Base-by-base conservation (phyloP, 2,329 filamentous ascomycete genomes). In the Claviceps fusiformis region DNA sequence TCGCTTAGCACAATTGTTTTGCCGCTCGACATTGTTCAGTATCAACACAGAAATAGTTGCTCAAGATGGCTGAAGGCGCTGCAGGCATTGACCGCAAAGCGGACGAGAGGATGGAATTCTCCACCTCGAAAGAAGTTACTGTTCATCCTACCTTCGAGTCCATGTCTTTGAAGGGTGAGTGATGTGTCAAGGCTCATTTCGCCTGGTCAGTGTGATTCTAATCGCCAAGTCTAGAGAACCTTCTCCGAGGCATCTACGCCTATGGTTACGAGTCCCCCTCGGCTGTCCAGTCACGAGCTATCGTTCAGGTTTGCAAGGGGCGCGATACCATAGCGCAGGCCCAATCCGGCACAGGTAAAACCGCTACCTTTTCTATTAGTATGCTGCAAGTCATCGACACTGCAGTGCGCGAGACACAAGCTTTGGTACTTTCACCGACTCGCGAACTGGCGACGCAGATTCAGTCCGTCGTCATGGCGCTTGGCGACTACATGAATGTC, bases 401-500 rank as follows among this genome's bases (percentile, higher is more conserved):
- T 8, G 89, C 87, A 45, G 86, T 95, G 54, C 86, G 90, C 64
- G 89, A 95, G 73, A 93, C 89, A 43, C 91, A 96, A 76, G 93
- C 93, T 5, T 83, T 98, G 48, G 91, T 98, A 10, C 82, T 98
- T 9, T 96, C 93, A 4, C 93, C 93, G 2, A 97, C 92, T 24
- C 89, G 93, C 68, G 93, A 98, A 79, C 78, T 98, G 61, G 93
- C 93, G 49, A 96, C 92, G 33, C 93, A 98, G 74, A 98, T 98
- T 61, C 93, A 98, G 74, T 95, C 89, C 41, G 93, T 98, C 57
- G 87, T 98, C 63, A 95, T 97, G 84, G 93, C 93, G n/a, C 82
- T 98, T n/a, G 93, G 93, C 61, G 93, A 98, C 73, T 98, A 96
- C 78, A 97, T 98, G 93, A 96, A 96, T 68, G 89, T 98, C 3